Evolutionary conservation across 164 flowering plant genomes (phyloP).

Genomic region (Piper longum): DNA sequence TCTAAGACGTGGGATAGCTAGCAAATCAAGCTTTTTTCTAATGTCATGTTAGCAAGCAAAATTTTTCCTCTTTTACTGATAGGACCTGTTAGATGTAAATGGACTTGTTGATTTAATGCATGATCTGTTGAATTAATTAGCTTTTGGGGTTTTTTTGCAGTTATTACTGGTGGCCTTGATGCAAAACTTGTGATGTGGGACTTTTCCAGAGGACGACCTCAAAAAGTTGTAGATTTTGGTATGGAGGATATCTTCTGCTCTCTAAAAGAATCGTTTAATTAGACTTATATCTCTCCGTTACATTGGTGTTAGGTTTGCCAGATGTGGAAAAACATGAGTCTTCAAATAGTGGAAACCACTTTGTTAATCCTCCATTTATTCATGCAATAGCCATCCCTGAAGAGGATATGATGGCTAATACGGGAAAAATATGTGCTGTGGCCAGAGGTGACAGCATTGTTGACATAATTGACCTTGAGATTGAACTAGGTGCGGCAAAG

Average conservation of each 20-base stretch:
- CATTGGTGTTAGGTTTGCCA: conserved; percentile 16
- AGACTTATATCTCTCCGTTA: too few species aligned
- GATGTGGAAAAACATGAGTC: conserved; percentile 15
- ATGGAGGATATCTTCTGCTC: neutral
- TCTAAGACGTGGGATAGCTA: neutral
- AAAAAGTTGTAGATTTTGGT: conserved; percentile 68
- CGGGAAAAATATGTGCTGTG: conserved; percentile 59
- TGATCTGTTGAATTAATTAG: neutral
- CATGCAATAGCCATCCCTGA: conserved; percentile 80
- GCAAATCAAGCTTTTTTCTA: neutral
- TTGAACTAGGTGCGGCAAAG: conserved; percentile 36
- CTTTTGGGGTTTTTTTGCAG: conserved; percentile 24
- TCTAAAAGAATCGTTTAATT: neutral
- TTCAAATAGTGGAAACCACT: conserved; percentile 32
- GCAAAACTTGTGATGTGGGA: conserved; percentile 88
- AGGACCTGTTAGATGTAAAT: neutral
- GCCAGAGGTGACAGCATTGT: conserved; percentile 87
- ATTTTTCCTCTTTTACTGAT: neutral
- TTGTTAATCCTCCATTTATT: conserved; percentile 80
- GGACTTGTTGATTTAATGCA: neutral
- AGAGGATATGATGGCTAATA: conserved; percentile 48
- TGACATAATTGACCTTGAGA: conserved; percentile 53
- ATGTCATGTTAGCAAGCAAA: neutral
- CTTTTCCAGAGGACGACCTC: conserved; percentile 71
- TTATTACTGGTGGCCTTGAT: conserved; percentile 87